These are phyloP conservation scores for Globisporangium paroecandrum DNA, from an alignment of 352 stramenopile genomes.

Conservation along the genomic window DNA sequence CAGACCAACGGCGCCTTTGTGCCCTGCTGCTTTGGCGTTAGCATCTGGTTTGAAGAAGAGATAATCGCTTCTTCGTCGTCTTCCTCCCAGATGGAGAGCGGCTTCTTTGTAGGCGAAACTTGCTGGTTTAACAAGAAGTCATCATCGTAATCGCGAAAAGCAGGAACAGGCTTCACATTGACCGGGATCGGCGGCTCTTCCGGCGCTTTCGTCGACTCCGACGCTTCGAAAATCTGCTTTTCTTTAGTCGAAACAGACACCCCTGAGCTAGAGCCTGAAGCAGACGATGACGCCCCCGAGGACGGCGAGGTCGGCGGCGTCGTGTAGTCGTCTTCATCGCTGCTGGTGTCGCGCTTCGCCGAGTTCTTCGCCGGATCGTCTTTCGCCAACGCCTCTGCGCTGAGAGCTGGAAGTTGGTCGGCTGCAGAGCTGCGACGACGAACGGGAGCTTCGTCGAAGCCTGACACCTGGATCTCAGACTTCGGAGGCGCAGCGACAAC, in stretches of 20 bases:
- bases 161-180: neutral
- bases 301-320: slow-evolving; percentile 18
- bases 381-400: neutral
- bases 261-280: neutral
- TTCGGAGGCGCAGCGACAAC: slow-evolving; percentile 31
- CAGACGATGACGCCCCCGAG: slow-evolving; percentile 6
- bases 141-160: slow-evolving; percentile 12
- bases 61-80: slow-evolving; percentile 15
- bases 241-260: neutral
- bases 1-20: slow-evolving; percentile 3
- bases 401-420: slow-evolving; percentile 13
- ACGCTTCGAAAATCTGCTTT: neutral
- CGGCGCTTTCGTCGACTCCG: neutral
- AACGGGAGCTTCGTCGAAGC: slow-evolving; percentile 32
- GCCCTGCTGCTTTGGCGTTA: slow-evolving; percentile 2
- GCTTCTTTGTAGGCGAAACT: slow-evolving; percentile 1
- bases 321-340: slow-evolving; percentile 14
- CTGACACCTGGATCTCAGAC: slow-evolving; percentile 46
- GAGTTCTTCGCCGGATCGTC: neutral
- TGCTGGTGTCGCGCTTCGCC: slow-evolving; percentile 9
- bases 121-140: slow-evolving; percentile 5
- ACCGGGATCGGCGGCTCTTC: slow-evolving; percentile 4
- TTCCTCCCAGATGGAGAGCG: slow-evolving; percentile 15
- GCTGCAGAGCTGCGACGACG: slow-evolving; percentile 22
- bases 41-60: neutral